A percentile compares a stretch with the other conserved stretches of the same genome.
These are phyloP conservation scores for Apium graveolens DNA, from an alignment of 129 eudicot genomes.

Conservation along the genomic window DNA sequence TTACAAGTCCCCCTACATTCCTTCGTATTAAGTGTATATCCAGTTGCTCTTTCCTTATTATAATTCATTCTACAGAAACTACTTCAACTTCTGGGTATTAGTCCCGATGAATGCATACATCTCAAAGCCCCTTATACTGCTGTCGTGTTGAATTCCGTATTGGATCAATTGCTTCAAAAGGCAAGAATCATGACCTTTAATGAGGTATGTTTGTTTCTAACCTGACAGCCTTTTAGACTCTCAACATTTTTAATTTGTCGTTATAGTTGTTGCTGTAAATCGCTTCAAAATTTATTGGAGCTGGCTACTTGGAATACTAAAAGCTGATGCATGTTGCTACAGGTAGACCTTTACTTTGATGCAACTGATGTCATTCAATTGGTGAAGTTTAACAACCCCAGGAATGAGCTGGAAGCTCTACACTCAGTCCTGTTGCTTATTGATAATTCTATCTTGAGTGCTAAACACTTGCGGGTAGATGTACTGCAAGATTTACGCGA, in stretches of 20 bases:
- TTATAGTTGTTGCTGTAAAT: too few species aligned
- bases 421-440: constrained; percentile 38
- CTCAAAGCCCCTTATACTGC: constrained; percentile 28
- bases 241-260: too few species aligned
- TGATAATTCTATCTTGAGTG: constrained; percentile 21
- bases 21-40: background rate
- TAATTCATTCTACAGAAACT: constrained; percentile 30
- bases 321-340: constrained; percentile 15
- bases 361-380: constrained; percentile 30
- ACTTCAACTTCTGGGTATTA: constrained; percentile 40
- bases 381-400: constrained; percentile 41
- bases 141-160: constrained; percentile 24
- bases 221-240: background rate
- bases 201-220: constrained; percentile 41
- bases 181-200: constrained; percentile 55
- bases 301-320: too few species aligned
- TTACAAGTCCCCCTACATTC: constrained; percentile 10
- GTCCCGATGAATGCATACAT: constrained; percentile 23
- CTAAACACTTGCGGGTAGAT: constrained; percentile 15
- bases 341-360: constrained; percentile 79
- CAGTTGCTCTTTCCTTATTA: background rate
- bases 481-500: constrained; percentile 32
- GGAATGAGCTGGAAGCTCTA: constrained; percentile 74
- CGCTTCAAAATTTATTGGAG: too few species aligned
- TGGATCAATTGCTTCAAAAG: constrained; percentile 44